Base-by-base conservation (phyloP, 2,329 filamentous ascomycete genomes). In the Sordariomycetes sp. region DNA sequence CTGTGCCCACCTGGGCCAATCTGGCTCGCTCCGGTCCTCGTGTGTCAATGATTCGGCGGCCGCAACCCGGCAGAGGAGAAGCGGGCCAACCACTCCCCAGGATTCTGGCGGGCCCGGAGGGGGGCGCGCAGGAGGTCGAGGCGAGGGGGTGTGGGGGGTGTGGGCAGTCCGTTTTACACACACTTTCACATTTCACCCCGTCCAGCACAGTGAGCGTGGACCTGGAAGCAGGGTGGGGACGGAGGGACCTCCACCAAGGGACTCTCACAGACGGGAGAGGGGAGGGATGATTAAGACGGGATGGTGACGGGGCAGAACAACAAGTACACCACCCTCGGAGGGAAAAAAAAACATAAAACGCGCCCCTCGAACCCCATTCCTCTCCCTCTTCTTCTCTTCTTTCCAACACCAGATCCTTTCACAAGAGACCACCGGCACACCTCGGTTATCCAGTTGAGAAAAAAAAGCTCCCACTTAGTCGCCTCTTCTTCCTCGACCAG, bases 131-230 rank as follows among this genome's bases (percentile, higher is more conserved):
- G 36, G 15, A 54, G 32, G n/a, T 20, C 34, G n/a, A 24, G 52
- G 20, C 32, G 20, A 13, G 34, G 34, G 34, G 28, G 24, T 20
- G 17, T 8, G 53, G 20, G 15, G 36, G 17, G 32, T 39, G 28
- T 55, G 53, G 48, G 36, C 53, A 55, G 48, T 45, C 45, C 53
- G 36, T 48, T 55, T 55, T 45, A 55, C 53, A 55, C 53, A 55
- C 39, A 55, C 36, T 48, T 55, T 55, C 24, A 5, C 22, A 10
- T 32, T 32, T 12, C 53, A 17, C 22, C 53, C 20, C n/a, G 10
- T 54, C 28, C n/a, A 8, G 45, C 45, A 8, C 8, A 50, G 45
- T 20, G 10, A 22, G n/a, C 8, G 20, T 12, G n/a, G 45, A 24
- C 2, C 20, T 50, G n/a, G 45, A 50, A 50, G 45, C 10, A 1